Conservation (phyloP, 345 rosid species). For the Corchorus olitorius region DNA sequence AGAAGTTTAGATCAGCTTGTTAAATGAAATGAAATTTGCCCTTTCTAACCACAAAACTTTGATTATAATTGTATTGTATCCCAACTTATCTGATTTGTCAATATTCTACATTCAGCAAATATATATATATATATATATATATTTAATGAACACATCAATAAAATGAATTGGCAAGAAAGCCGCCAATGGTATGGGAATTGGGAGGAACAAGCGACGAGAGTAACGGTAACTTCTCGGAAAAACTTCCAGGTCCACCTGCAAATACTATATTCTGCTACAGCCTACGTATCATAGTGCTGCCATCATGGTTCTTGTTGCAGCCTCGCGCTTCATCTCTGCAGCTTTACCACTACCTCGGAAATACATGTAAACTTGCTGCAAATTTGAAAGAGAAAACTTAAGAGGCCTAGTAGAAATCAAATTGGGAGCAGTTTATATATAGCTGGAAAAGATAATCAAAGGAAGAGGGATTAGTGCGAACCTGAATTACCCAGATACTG, state of each 20-base stretch:
- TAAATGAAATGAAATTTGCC: neutral
- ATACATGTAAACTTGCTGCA: constrained; percentile 97
- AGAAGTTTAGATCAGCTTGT: neutral
- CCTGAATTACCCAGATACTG: constrained; percentile 99
- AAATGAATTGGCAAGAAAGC: constrained; percentile 12
- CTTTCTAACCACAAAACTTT: neutral
- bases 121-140: no score
- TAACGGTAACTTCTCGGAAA: neutral
- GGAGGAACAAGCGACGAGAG: neutral
- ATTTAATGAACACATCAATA: neutral
- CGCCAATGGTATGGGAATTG: constrained; percentile 2
- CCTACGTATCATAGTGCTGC: constrained; percentile 55
- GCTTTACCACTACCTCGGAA: constrained; percentile 93
- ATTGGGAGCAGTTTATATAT: neutral
- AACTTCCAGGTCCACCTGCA: constrained; percentile 3
- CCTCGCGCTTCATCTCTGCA: constrained; percentile 83
- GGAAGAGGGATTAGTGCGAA: constrained; percentile 29
- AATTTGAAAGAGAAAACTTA: constrained; percentile 5
- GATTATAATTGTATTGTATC: neutral
- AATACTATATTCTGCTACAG: neutral
- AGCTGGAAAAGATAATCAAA: neutral
- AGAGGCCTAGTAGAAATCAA: neutral
- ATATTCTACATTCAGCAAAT: neutral
- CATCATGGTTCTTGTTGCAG: constrained; percentile 69
- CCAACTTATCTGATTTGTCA: neutral